Percentiles rank a stretch among this genome's conserved stretches.
phyloP scores from a whole-genome alignment of 2,329 filamentous ascomycete genomes.

The Coniochaeta ligniaria region DNA sequence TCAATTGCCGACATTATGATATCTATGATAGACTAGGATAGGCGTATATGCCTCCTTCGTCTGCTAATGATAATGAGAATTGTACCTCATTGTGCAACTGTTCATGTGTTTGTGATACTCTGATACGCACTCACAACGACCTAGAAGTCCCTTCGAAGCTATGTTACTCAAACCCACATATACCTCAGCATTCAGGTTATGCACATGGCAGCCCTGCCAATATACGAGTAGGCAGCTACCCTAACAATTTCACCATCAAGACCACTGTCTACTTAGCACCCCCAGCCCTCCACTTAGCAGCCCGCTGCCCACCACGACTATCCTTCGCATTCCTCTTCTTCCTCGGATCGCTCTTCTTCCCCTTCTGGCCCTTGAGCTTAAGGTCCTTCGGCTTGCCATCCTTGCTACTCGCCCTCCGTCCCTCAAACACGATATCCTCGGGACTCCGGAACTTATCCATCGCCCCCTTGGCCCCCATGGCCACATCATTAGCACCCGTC shows the following conservation, averaged over 20 bases:
- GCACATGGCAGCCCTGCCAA: not conserved
- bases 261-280: conserved; percentile 2
- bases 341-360: conserved; percentile 35
- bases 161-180: no score
- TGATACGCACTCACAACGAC: no score
- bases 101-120: no score
- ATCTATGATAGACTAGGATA: not conserved
- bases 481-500: conserved; percentile 10
- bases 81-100: not conserved
- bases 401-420: conserved; percentile 62
- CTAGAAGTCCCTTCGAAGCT: no score
- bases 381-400: conserved; percentile 57
- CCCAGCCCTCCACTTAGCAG: conserved; percentile 11
- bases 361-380: conserved; percentile 40
- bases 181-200: not conserved
- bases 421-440: conserved; percentile 74
- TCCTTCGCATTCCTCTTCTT: conserved; percentile 24
- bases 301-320: conserved; percentile 8
- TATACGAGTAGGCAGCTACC: not conserved
- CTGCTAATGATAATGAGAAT: not conserved
- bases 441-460: conserved; percentile 43
- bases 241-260: not conserved
- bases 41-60: not conserved
- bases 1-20: not conserved
- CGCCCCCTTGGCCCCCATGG: conserved; percentile 7